phyloP scores from a whole-genome alignment of 768 basidiomycete species.

The Termitomyces sp. region DNA sequence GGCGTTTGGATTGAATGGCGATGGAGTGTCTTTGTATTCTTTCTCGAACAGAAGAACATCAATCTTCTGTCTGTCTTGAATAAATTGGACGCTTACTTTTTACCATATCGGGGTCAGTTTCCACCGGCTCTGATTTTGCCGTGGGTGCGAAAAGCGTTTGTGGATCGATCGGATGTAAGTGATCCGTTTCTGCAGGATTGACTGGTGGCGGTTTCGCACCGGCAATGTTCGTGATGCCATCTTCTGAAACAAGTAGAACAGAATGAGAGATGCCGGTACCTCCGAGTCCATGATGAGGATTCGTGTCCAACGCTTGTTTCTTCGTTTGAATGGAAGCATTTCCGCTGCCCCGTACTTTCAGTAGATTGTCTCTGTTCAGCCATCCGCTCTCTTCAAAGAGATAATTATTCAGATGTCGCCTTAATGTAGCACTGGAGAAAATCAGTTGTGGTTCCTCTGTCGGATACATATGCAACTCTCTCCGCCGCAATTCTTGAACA shows the following conservation, averaged over 20 bases:
- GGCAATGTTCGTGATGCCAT: slow-evolving; percentile 53
- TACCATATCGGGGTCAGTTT: slow-evolving; percentile 18
- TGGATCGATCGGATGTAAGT: slow-evolving; percentile 15
- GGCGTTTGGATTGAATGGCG: slow-evolving; percentile 51
- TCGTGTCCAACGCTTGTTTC: slow-evolving; percentile 1
- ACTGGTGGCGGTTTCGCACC: slow-evolving; percentile 32
- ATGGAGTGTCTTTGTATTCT: slow-evolving; percentile 45
- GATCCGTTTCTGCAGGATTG: slow-evolving; percentile 3
- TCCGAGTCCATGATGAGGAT: slow-evolving; percentile 15
- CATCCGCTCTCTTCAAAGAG: slow-evolving; percentile 58
- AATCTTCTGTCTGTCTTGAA: background rate
- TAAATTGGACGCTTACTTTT: slow-evolving; percentile 21
- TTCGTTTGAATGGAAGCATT: background rate
- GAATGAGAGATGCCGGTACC: slow-evolving; percentile 41
- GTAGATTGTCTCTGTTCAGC: slow-evolving; percentile 43
- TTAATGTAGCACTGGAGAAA: slow-evolving; percentile 69
- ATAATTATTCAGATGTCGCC: slow-evolving; percentile 48
- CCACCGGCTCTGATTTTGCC: slow-evolving; percentile 11
- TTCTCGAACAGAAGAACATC: slow-evolving; percentile 31
- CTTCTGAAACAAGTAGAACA: slow-evolving; percentile 57
- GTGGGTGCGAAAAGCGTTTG: slow-evolving; percentile 17
- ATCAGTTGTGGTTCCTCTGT: slow-evolving; percentile 53
- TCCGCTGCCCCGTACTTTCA: slow-evolving; percentile 33
- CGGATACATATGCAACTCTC: slow-evolving; percentile 10
- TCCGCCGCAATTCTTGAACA: slow-evolving; percentile 16